Evolutionary conservation across 257 asterid genomes (phyloP).

Genomic region (Solanum sitiens): DNA sequence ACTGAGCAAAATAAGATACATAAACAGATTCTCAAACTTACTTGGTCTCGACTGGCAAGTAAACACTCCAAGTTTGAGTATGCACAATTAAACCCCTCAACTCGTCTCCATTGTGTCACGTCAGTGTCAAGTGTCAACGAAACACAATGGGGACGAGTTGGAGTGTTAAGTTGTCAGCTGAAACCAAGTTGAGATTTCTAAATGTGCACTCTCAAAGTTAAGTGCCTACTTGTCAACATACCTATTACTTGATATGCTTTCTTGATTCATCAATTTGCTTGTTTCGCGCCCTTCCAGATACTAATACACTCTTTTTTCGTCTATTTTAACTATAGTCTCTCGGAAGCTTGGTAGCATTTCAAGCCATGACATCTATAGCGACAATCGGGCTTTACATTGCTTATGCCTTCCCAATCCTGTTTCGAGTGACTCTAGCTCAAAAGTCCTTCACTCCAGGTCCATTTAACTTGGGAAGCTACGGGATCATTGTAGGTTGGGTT

Average conservation of each 20-base stretch:
- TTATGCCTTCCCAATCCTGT: slow-evolving; percentile 82
- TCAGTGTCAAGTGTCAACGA: not conserved
- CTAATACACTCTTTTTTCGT: not conserved
- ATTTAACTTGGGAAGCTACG: slow-evolving; percentile 69
- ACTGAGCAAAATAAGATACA: not conserved
- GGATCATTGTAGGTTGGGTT: slow-evolving; percentile 65
- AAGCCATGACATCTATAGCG: slow-evolving; percentile 96
- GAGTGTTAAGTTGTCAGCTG: not conserved
- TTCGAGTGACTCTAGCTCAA: slow-evolving; percentile 81
- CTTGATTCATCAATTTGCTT: not conserved
- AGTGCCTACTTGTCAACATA: not conserved
- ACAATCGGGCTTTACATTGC: slow-evolving; percentile 95
- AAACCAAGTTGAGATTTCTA: too few species aligned
- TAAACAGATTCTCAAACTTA: not conserved
- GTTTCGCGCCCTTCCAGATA: not conserved
- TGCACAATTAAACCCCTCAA: not conserved
- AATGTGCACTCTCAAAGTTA: not conserved
- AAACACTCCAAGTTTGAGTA: not conserved
- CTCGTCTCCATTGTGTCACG: not conserved
- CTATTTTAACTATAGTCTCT: slow-evolving; percentile 51
- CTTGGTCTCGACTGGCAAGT: not conserved
- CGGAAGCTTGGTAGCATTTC: slow-evolving; percentile 91
- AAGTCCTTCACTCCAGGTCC: slow-evolving; percentile 75
- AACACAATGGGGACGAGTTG: not conserved
- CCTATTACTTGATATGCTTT: not conserved